Evolutionary conservation across 2,329 filamentous ascomycete species (phyloP), one percentile per base, ranked within the genome.

Genomic region (Fusarium nodosum): DNA sequence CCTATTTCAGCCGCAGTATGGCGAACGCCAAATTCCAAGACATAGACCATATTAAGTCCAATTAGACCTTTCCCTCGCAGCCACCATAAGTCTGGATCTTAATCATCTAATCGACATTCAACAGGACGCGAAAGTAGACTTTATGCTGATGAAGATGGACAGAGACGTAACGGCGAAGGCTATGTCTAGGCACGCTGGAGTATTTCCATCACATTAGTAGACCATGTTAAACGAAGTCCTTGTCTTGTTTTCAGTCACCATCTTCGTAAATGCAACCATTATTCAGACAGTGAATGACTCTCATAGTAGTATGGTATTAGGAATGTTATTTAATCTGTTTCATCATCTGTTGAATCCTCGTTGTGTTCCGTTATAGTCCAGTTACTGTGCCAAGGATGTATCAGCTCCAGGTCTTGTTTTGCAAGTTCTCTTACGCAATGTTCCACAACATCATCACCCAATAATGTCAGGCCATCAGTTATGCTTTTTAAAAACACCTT

Each of bases 401-500:
- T 1, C 9, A 7, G n/a, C 18, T 9, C 10, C 36, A 38, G 12
- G 18, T 4, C 36, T 10, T 10, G 12, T 7, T n/a, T 20, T 20
- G 3, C 11, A 22, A 39, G 11, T 22, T 39, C n/a, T 22, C 9
- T 11, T 3, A 36, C n/a, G 34, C 16, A 36, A n/a, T 3, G 11
- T 36, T 3, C 3, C 3, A 36, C 3, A n/a, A 2, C 4, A n/a
- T 36, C 15, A 34, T 16, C 7, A 16, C 15, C 9, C 9, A 36
- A 3, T 6, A 5, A 36, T n/a, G 9, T 36, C 6, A n/a, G n/a
- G 18, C 34, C 16, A n/a, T 18, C 9, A 18, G 9, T 9, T n/a
- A n/a, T n/a, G 2, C 18, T 36, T 12, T 36, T 1, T 7, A 33
- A 1, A 36, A 36, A 36, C 2, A n/a, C 9, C 18, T 2, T 1